phyloP scores from a whole-genome alignment of 495 filamentous ascomycete species.

The Glonium stellatum region DNA sequence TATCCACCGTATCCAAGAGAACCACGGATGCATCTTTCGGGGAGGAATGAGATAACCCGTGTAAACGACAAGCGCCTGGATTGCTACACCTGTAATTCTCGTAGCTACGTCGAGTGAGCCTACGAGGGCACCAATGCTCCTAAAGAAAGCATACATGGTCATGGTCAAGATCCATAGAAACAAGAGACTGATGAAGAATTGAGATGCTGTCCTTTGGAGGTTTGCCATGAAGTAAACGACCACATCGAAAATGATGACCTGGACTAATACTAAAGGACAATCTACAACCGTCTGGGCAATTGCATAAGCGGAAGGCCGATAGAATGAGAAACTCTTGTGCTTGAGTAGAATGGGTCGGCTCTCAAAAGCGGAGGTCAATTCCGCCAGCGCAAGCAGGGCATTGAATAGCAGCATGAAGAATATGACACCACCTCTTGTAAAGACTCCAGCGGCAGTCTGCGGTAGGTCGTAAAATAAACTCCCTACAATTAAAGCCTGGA shows the following conservation, averaged over 20 bases:
- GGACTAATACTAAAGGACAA: constrained; percentile 60
- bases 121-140: constrained; percentile 60
- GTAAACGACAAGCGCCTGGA: constrained; percentile 65
- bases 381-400: constrained; percentile 67
- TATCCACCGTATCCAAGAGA: constrained; percentile 69
- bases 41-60: constrained; percentile 74
- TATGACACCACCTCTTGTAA: constrained; percentile 52
- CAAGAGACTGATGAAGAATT: constrained; percentile 76
- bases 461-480: constrained; percentile 69
- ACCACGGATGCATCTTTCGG: constrained; percentile 70
- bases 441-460: constrained; percentile 48
- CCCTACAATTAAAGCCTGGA: constrained; percentile 70
- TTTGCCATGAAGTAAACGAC: constrained; percentile 74
- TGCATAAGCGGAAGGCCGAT: constrained; percentile 71
- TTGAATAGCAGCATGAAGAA: constrained; percentile 82
- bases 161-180: constrained; percentile 56
- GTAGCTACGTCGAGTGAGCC: constrained; percentile 60
- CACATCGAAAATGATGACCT: constrained; percentile 64
- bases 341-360: constrained; percentile 70
- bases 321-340: constrained; percentile 80
- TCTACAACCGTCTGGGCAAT: constrained; percentile 73
- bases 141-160: constrained; percentile 74
- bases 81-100: constrained; percentile 55
- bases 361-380: constrained; percentile 64
- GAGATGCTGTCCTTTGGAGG: constrained; percentile 60